These are phyloP conservation scores for Kockovaella imperatae DNA, from an alignment of 768 basidiomycete genomes.

Conservation along the genomic window DNA sequence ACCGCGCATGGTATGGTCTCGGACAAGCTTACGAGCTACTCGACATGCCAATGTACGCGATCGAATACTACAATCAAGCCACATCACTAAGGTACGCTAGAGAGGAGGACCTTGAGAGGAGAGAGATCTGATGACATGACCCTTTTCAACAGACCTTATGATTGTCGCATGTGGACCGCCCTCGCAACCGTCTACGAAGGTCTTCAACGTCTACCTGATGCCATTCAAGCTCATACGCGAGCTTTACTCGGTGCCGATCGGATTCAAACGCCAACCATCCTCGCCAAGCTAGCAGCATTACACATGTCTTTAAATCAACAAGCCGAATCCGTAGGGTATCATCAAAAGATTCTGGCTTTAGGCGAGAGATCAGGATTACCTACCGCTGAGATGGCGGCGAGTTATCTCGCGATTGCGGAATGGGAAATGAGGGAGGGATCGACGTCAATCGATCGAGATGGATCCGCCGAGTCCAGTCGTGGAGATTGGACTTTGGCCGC, in stretches of 20 bases:
- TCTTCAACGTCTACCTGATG: slow-evolving; percentile 78
- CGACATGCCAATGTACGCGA: slow-evolving; percentile 92
- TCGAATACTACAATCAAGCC: slow-evolving; percentile 93
- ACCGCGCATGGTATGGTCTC: slow-evolving; percentile 95
- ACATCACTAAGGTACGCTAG: slow-evolving; percentile 69
- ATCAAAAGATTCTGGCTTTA: slow-evolving; percentile 51
- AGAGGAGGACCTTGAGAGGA: background rate
- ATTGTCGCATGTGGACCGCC: slow-evolving; percentile 92
- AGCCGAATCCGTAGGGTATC: slow-evolving; percentile 72
- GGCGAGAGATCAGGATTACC: slow-evolving; percentile 48
- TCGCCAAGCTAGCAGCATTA: slow-evolving; percentile 38
- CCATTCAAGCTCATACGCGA: slow-evolving; percentile 82
- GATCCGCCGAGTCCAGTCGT: slow-evolving; percentile 33
- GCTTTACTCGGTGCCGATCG: slow-evolving; percentile 53
- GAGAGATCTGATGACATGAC: slow-evolving; percentile 3
- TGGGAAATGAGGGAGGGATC: slow-evolving; percentile 61
- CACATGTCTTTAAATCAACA: slow-evolving; percentile 29
- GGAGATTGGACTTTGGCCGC: slow-evolving; percentile 55
- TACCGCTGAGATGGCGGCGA: slow-evolving; percentile 71
- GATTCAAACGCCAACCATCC: slow-evolving; percentile 36
- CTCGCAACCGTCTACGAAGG: slow-evolving; percentile 90
- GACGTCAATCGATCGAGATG: slow-evolving; percentile 5
- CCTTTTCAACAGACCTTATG: slow-evolving; percentile 64
- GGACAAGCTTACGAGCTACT: slow-evolving; percentile 95
- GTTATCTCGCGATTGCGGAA: slow-evolving; percentile 75